phyloP scores from a whole-genome alignment of 306 rosid species.

The Acmispon strigosus region DNA sequence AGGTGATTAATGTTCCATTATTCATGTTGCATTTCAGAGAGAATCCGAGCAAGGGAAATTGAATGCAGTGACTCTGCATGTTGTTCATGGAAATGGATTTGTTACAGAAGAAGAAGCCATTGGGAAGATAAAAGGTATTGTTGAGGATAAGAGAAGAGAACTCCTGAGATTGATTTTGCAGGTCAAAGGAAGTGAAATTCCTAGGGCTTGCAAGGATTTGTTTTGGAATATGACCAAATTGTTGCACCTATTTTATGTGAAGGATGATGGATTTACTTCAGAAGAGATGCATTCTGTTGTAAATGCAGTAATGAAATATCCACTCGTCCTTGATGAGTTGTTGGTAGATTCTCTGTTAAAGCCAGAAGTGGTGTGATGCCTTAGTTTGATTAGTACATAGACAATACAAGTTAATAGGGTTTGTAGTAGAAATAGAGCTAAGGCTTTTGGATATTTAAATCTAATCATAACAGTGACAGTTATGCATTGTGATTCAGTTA shows the following conservation, averaged over 20 bases:
- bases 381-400: neutral
- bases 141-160: slow-evolving; percentile 45
- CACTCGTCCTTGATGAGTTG: slow-evolving; percentile 35
- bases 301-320: slow-evolving; percentile 47
- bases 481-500: no score
- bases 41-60: slow-evolving; percentile 77
- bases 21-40: slow-evolving; percentile 54
- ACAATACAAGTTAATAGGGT: no score
- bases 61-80: slow-evolving; percentile 42
- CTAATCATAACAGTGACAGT: no score
- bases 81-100: slow-evolving; percentile 30
- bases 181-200: slow-evolving; percentile 47
- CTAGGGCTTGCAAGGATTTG: slow-evolving; percentile 80
- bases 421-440: no score
- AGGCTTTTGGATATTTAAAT: no score
- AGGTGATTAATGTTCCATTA: slow-evolving; percentile 6
- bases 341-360: neutral
- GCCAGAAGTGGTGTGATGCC: neutral
- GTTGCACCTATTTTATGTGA: slow-evolving; percentile 56
- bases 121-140: slow-evolving; percentile 30
- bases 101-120: slow-evolving; percentile 37
- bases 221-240: slow-evolving; percentile 76
- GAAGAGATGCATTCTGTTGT: slow-evolving; percentile 44
- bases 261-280: slow-evolving; percentile 73
- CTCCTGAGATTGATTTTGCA: slow-evolving; percentile 56